Evolutionary conservation across 352 stramenopile species (phyloP), one percentile per base, ranked within the genome.

Genomic region (Blastocystis sp.): DNA sequence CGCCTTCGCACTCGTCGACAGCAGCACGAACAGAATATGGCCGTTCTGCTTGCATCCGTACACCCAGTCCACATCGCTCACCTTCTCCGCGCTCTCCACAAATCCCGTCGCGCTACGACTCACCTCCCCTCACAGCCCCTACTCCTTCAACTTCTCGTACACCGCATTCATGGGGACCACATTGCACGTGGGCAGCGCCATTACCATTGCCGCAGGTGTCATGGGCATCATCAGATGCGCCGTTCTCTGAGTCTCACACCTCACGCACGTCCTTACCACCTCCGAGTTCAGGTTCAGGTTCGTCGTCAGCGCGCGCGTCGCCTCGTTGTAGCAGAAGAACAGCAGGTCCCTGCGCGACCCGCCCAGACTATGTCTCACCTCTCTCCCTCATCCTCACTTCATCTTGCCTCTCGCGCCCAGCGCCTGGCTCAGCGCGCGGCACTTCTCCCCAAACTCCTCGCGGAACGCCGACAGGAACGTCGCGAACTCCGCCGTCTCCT

Each of bases 21-120:
- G n/a, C 54, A 84, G 57, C 21, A 84, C 60, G 28, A 84, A 68
- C 28, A 84, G 9, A 38, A 84, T 69, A 43, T 43, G 21, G 2
- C 69, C 87, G 14, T 87, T 65, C 28, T 89, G 87, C 60, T 90
- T 87, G 60, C 90, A 89, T 1, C 89, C 87, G 63, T 90, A 91
- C 3, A 91, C 57, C 54, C 74, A 84, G 28, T 90, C 64, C 40
- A 89, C 21, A 63, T 91, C 89, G 17, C 65, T n/a, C 2, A 91
- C 64, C 21, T 71, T 59, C 52, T 84, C 60, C 21, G 89, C 52
- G 7, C 63, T 89, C 48, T 90, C 87, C 4, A 90, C 60, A 10
- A 90, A 68, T 10, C 69, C 42, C 42, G 14, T 40, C 28, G 68
- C 38, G 14, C 48, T 57, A 57, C 48, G 48, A 57, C 14, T 57